Percentiles rank a stretch among this genome's conserved stretches.
phyloP scores from a whole-genome alignment of 768 basidiomycete species.

The Filobasidium wieringae region DNA sequence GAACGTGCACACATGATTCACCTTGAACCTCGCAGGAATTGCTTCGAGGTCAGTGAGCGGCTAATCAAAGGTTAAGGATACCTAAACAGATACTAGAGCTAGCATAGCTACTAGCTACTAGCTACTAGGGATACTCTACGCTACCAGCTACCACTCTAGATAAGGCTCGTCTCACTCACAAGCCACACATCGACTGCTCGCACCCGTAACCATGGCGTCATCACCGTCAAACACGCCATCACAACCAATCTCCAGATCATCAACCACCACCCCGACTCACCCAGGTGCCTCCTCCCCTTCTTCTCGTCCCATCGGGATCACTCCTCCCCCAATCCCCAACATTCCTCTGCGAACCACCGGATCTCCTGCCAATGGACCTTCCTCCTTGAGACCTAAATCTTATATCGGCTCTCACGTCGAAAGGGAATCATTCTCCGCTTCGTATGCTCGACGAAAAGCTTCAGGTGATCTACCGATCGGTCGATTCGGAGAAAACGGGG shows the following conservation, averaged over 20 bases:
- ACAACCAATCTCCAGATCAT: not conserved
- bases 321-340: slow-evolving; percentile 18
- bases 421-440: not conserved
- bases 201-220: not conserved
- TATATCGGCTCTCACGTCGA: not conserved
- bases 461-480: slow-evolving; percentile 7
- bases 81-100: too few species aligned
- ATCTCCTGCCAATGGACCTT: slow-evolving; percentile 11
- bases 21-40: too few species aligned
- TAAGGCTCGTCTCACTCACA: slow-evolving; percentile 16
- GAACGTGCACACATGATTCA: too few species aligned
- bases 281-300: not conserved
- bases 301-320: slow-evolving; percentile 8
- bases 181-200: not conserved
- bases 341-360: slow-evolving; percentile 18
- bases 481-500: not conserved
- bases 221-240: not conserved
- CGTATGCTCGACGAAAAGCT: not conserved
- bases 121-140: too few species aligned
- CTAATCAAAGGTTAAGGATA: too few species aligned
- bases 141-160: too few species aligned
- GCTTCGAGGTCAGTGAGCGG: too few species aligned
- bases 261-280: not conserved
- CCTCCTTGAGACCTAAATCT: not conserved
- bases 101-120: too few species aligned